Evolutionary conservation across 805 yeast species (phyloP).

Genomic region (Starmera quercuum): DNA sequence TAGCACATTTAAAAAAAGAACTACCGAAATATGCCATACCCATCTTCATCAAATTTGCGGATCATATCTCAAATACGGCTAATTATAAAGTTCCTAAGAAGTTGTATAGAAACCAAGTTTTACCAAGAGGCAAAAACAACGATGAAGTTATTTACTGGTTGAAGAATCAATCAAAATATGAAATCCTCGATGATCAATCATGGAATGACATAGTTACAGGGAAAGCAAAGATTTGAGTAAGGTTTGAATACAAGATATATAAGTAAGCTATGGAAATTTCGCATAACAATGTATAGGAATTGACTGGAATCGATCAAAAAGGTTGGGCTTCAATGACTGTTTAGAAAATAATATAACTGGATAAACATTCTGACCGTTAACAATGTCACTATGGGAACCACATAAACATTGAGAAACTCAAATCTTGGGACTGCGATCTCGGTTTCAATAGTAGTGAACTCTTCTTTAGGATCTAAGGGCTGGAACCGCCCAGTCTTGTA

Average conservation of each 20-base stretch:
- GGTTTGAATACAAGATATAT: not conserved
- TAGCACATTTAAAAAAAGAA: slow-evolving; percentile 27
- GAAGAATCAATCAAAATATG: slow-evolving; percentile 45
- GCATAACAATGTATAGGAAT: too few species aligned
- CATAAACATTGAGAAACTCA: slow-evolving; percentile 24
- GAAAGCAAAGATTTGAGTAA: slow-evolving; percentile 7
- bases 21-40: slow-evolving; percentile 87
- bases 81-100: slow-evolving; percentile 79
- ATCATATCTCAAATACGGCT: slow-evolving; percentile 56
- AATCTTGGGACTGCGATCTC: slow-evolving; percentile 13
- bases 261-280: too few species aligned
- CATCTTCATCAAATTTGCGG: slow-evolving; percentile 63
- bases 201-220: slow-evolving; percentile 38
- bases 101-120: slow-evolving; percentile 53
- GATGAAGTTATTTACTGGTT: slow-evolving; percentile 67
- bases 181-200: slow-evolving; percentile 42
- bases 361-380: slow-evolving; percentile 10
- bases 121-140: slow-evolving; percentile 60
- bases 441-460: slow-evolving; percentile 9
- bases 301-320: too few species aligned
- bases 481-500: slow-evolving; percentile 48
- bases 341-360: not conserved
- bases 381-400: slow-evolving; percentile 21
- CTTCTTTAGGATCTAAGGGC: slow-evolving; percentile 11
- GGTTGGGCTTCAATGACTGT: too few species aligned